These are phyloP conservation scores for Malassezia vespertilionis DNA, from an alignment of 1,284 basidiomycete species.

Conservation along the genomic window DNA sequence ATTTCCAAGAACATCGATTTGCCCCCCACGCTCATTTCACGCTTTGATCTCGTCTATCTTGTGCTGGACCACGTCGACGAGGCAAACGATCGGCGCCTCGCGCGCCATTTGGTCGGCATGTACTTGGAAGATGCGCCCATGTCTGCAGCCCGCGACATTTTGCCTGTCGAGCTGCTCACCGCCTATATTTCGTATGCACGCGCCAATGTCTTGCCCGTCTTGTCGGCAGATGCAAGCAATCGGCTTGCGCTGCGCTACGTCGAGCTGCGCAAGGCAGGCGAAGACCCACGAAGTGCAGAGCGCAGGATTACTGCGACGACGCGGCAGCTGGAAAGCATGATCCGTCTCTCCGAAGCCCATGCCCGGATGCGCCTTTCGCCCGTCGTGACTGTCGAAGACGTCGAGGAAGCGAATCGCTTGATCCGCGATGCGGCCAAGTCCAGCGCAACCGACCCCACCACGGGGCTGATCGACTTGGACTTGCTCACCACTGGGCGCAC, in stretches of 20 bases:
- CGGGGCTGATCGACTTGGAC: conserved; percentile 91
- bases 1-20: conserved; percentile 61
- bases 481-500: conserved; percentile 88
- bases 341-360: conserved; percentile 91
- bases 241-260: conserved; percentile 84
- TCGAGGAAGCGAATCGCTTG: conserved; percentile 76
- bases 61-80: conserved; percentile 86
- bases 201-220: conserved; percentile 73
- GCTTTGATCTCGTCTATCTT: conserved; percentile 95
- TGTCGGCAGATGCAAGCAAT: conserved; percentile 72
- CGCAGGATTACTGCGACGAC: conserved; percentile 96
- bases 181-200: conserved; percentile 90
- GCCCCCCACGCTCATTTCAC: conserved; percentile 90
- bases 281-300: conserved; percentile 67
- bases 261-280: conserved; percentile 73
- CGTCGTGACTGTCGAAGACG: conserved; percentile 73
- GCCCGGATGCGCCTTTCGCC: conserved; percentile 85
- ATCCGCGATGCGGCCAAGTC: conserved; percentile 93
- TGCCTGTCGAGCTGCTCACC: conserved; percentile 77
- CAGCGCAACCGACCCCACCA: conserved; percentile 63
- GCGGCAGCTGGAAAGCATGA: conserved; percentile 91
- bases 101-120: conserved; percentile 80
- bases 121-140: conserved; percentile 83
- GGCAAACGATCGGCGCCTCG: conserved; percentile 70
- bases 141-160: conserved; percentile 60